Percentiles rank a stretch among this genome's conserved stretches.
Conservation (phyloP, 805 yeast species). For the Candida sithepensis region DNA sequence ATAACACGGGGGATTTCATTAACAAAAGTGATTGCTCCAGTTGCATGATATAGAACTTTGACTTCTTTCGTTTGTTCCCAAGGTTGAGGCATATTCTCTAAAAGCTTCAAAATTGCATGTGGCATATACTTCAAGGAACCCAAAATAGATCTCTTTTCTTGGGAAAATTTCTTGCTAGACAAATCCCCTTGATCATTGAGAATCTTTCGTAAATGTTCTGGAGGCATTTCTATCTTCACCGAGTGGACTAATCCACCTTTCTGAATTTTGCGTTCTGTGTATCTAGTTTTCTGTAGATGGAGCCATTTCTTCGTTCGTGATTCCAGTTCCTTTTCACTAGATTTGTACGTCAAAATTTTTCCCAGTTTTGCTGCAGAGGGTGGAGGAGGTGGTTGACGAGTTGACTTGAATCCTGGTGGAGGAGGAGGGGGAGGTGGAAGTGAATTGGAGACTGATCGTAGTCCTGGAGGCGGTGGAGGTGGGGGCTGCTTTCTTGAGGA, state of each 20-base stretch:
- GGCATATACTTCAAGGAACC: constrained; percentile 96
- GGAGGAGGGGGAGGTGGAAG: constrained; percentile 15
- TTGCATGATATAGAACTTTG: constrained; percentile 78
- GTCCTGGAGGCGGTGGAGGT: constrained; percentile 13
- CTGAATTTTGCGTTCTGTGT: constrained; percentile 32
- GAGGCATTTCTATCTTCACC: constrained; percentile 81
- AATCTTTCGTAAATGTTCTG: constrained; percentile 85
- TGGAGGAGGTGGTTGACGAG: constrained; percentile 34
- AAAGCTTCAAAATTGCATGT: constrained; percentile 81
- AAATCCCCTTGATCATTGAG: constrained; percentile 82
- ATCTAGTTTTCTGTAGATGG: constrained; percentile 57
- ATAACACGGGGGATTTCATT: constrained; percentile 89
- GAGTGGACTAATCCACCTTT: constrained; percentile 51
- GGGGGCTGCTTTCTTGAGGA: constrained; percentile 4
- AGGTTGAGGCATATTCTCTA: constrained; percentile 98
- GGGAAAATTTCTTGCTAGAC: constrained; percentile 70
- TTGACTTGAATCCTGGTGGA: constrained; percentile 6
- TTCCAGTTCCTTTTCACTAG: constrained; percentile 29
- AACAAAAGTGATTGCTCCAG: constrained; percentile 95
- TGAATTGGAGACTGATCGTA: not conserved
- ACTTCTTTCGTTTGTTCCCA: constrained; percentile 92
- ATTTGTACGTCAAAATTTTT: constrained; percentile 19
- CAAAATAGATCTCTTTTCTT: constrained; percentile 81
- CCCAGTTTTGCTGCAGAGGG: constrained; percentile 31
- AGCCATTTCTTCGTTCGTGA: constrained; percentile 56